Evolutionary conservation across 2,329 filamentous ascomycete genomes (phyloP).

Genomic region (Botrytis tulipae): DNA sequence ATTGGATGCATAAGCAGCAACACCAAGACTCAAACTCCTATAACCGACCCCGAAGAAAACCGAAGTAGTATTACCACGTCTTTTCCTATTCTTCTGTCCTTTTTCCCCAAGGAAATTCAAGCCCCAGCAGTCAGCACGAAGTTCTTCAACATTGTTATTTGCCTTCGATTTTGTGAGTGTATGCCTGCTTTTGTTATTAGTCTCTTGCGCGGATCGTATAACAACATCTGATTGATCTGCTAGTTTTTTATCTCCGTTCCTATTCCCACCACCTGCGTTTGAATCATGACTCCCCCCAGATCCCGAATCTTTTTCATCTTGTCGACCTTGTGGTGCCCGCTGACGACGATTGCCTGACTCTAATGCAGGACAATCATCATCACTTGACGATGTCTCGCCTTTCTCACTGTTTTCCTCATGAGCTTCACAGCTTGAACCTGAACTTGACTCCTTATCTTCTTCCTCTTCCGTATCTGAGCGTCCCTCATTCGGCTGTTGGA

Average conservation of each 20-base stretch:
- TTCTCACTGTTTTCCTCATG: background rate
- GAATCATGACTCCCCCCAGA: background rate
- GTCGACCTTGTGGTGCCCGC: background rate
- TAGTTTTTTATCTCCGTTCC: fast-evolving
- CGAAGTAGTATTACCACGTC: background rate
- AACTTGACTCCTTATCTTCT: background rate
- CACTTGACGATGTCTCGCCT: background rate
- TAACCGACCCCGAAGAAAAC: background rate
- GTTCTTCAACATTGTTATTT: background rate
- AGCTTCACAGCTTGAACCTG: background rate
- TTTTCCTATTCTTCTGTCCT: background rate
- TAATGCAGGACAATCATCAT: background rate
- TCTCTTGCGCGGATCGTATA: background rate
- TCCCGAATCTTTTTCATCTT: background rate
- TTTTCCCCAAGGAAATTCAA: no score
- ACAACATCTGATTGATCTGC: background rate
- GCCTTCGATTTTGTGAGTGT: background rate
- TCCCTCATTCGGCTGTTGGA: background rate
- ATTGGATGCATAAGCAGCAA: background rate
- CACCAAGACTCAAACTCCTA: background rate
- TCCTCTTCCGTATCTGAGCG: background rate
- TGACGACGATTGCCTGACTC: background rate
- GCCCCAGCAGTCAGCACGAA: background rate
- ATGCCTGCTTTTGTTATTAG: background rate
- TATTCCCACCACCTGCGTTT: background rate